These are phyloP conservation scores for Geranium rotundifolium DNA, from an alignment of 345 rosid species.

Conservation along the genomic window DNA sequence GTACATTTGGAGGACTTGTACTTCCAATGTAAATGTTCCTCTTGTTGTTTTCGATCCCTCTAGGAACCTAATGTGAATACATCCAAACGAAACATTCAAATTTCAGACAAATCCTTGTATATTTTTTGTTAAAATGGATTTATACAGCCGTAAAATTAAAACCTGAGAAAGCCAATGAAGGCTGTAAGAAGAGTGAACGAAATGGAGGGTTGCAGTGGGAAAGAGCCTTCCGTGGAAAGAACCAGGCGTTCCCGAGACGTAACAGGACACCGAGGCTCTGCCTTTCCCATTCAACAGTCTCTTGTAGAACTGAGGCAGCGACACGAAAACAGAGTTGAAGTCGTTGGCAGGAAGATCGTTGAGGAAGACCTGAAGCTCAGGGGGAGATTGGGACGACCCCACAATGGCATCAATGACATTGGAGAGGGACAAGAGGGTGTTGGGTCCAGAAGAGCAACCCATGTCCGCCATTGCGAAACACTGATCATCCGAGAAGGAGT, in stretches of 20 bases:
- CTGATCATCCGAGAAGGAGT: neutral
- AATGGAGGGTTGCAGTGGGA: neutral
- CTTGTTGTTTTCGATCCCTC: too few relatives aligned
- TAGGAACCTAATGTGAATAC: too few relatives aligned
- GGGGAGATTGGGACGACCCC: neutral
- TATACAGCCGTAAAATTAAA: too few relatives aligned
- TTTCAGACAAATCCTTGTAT: too few relatives aligned
- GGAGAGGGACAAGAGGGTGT: neutral
- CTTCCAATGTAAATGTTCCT: too few relatives aligned
- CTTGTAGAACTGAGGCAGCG: neutral
- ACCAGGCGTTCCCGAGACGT: neutral
- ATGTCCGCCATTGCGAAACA: constrained; percentile 6
- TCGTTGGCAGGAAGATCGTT: neutral
- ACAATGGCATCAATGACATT: neutral
- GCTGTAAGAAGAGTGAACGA: neutral
- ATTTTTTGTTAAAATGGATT: too few relatives aligned
- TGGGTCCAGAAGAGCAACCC: constrained; percentile 11
- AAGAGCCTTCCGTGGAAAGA: neutral
- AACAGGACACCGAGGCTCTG: neutral
- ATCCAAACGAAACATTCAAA: too few relatives aligned
- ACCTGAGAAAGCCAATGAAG: neutral
- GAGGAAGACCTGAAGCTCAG: too few relatives aligned
- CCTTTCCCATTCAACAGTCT: neutral
- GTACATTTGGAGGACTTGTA: too few relatives aligned
- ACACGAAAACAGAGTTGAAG: neutral